Conservation (phyloP, 805 yeast species). For the Wickerhamomyces strasburgensis region DNA sequence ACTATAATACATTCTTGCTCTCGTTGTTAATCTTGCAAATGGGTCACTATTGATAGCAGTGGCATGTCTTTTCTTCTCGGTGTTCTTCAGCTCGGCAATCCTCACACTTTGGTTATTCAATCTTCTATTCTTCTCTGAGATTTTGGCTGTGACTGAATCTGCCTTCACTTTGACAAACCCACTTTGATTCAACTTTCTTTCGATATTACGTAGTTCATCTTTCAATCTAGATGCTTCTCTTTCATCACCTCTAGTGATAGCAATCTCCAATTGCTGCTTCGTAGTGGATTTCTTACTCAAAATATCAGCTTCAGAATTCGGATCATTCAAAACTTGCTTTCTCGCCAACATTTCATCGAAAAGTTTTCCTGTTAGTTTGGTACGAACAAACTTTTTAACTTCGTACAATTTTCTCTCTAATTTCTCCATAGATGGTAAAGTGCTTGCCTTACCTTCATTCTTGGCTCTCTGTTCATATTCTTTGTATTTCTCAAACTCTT, state of each 20-base stretch:
- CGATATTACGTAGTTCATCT: constrained; percentile 30
- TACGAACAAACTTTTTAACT: constrained; percentile 56
- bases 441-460: constrained; percentile 24
- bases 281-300: constrained; percentile 70
- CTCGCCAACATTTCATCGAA: constrained; percentile 73
- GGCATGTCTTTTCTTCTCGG: constrained; percentile 45
- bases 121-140: constrained; percentile 62
- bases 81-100: constrained; percentile 68
- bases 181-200: constrained; percentile 31
- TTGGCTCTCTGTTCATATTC: constrained; percentile 55
- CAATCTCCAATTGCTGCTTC: constrained; percentile 70
- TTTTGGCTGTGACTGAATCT: constrained; percentile 28
- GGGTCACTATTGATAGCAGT: constrained; percentile 62
- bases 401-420: constrained; percentile 61
- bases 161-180: constrained; percentile 31
- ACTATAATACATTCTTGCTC: constrained; percentile 74
- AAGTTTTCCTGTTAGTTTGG: constrained; percentile 64
- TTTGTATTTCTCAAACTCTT: constrained; percentile 70
- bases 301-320: constrained; percentile 61
- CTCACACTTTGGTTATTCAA: constrained; percentile 73
- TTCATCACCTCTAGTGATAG: constrained; percentile 44
- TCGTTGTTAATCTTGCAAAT: constrained; percentile 83
- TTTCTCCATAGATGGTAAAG: constrained; percentile 58
- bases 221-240: constrained; percentile 36
- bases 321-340: constrained; percentile 58